phyloP scores from a whole-genome alignment of 2,329 filamentous ascomycete genomes.

The Botrytis squamosa region DNA sequence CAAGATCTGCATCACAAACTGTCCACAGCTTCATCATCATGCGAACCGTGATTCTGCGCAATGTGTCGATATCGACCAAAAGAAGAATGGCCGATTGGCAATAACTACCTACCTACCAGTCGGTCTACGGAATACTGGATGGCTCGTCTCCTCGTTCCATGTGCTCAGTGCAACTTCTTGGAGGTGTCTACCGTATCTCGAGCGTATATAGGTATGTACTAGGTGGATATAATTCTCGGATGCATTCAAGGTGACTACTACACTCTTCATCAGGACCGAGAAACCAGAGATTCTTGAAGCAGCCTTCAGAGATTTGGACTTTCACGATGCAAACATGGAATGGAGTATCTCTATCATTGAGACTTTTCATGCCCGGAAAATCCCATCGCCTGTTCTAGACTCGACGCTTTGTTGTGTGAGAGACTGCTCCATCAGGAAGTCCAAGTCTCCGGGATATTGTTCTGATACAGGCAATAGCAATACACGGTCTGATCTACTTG shows the following conservation, averaged over 20 bases:
- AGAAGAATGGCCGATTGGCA: not conserved
- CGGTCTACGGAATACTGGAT: not conserved
- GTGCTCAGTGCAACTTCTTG: not conserved
- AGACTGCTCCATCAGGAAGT: not conserved
- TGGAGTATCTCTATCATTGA: not conserved
- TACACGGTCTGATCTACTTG: not conserved
- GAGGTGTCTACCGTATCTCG: not conserved
- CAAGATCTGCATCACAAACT: not conserved
- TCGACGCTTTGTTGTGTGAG: not conserved
- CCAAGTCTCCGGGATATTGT: not conserved
- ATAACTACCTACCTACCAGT: not conserved
- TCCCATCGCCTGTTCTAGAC: conserved; percentile 5
- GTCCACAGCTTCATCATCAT: not conserved
- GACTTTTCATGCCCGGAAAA: not conserved
- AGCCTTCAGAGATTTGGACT: not conserved
- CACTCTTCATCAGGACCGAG: too few species aligned
- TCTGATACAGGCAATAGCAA: not conserved
- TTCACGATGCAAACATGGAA: not conserved
- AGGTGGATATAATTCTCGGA: not conserved
- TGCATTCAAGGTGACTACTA: not conserved
- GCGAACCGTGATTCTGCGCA: not conserved
- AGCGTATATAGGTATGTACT: not conserved
- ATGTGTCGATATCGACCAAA: not conserved
- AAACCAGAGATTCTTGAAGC: not conserved
- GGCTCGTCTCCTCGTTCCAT: not conserved